A percentile compares a stretch with the other conserved stretches of the same genome.
Conservation (phyloP, 169 alveolate genomes). For the Perkinsus chesapeaki region DNA sequence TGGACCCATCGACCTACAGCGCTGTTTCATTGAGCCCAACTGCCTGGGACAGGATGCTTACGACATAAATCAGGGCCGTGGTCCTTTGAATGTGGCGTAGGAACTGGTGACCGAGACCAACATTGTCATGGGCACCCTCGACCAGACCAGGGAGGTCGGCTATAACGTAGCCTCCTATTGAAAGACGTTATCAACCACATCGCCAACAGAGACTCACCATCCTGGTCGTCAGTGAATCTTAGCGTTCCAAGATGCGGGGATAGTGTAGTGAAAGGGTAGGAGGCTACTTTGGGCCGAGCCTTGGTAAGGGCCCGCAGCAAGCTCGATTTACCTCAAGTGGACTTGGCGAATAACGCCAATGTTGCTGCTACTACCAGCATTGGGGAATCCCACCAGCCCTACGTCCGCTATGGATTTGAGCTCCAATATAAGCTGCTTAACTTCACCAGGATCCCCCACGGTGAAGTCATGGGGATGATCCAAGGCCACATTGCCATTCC, state of each 20-base stretch:
- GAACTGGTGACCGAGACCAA: constrained; percentile 79
- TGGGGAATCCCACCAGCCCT: constrained; percentile 82
- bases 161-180: constrained; percentile 12
- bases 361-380: constrained; percentile 79
- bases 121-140: constrained; percentile 70
- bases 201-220: background rate
- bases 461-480: background rate
- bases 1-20: background rate
- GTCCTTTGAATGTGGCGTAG: constrained; percentile 77
- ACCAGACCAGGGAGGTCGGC: constrained; percentile 87
- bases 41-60: too few relatives aligned
- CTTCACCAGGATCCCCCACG: background rate
- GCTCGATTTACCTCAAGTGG: background rate
- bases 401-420: constrained; percentile 47
- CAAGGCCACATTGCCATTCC: background rate
- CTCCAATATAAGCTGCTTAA: constrained; percentile 1
- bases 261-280: constrained; percentile 73
- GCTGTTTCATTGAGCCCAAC: too few relatives aligned
- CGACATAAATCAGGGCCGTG: constrained; percentile 46
- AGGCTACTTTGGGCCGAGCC: constrained; percentile 71
- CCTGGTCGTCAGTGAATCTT: constrained; percentile 47
- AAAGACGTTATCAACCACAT: background rate
- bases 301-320: constrained; percentile 18
- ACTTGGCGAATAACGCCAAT: background rate
- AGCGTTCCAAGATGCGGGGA: constrained; percentile 61